Evolutionary conservation across 805 yeast genomes (phyloP), one percentile per base, ranked within the genome.

Genomic region (Candida oleophila): DNA sequence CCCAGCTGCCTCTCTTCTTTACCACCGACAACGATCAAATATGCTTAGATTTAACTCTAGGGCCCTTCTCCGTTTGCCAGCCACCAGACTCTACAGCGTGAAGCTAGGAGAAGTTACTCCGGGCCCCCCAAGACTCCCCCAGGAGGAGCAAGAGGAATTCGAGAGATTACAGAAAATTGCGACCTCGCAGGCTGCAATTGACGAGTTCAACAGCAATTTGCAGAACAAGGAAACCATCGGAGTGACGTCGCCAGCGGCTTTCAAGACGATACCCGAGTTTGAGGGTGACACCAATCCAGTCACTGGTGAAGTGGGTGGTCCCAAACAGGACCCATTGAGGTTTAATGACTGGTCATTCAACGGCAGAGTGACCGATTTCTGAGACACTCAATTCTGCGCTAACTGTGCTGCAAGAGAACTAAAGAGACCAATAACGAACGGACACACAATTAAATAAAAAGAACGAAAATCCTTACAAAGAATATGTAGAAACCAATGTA

Each of bases 251-350:
- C 62, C 37, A 14, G 45, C 39, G 7, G 20, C 32, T 12, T 76
- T 86, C 62, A 82, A 85, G 64, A 84, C 90, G 3, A 84, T 90
- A 45, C 96, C 97, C 2, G 99, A 94, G 60, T 94, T 94, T 61
- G 96, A 91, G 66, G 99, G 99, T 1, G 91, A 90, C 51, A 82
- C 77, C 15, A 94, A 94, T 61, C 99, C 99, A 0, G 78, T 73
- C 48, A 94, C 99, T 0, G 99, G 99, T 2, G 99, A 94, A 67
- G 75, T 85, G 19, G 96, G 96, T 41, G 99, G 99, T 0, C 99
- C 99, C 21, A 94, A 94, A 60, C 98, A 94, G 65, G 97, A 94
- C 60, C 99, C 99, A 0, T 74, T 89, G 52, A 81, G 83, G 57
- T 90, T 90, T 15, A 66, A 65, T 43, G 98, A 91, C 57, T 94